These are phyloP conservation scores for Xylaria arbuscula DNA, from an alignment of 2,329 filamentous ascomycete genomes.

Conservation along the genomic window DNA sequence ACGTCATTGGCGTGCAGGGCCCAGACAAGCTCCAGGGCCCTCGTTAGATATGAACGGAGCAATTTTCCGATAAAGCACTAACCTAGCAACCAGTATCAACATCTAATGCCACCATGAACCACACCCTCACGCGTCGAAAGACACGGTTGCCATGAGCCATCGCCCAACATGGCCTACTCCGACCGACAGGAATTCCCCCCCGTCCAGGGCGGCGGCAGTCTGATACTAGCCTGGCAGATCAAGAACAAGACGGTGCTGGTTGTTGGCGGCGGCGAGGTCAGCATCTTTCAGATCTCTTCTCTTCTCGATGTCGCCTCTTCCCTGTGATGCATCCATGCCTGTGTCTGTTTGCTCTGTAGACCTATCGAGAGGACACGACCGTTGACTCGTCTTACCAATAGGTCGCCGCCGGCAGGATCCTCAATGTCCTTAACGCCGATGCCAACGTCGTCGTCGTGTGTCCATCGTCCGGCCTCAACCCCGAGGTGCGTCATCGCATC, in stretches of 20 bases:
- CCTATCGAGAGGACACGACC: slow-evolving; percentile 30
- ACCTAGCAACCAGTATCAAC: slow-evolving; percentile 15
- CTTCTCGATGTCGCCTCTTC: not conserved
- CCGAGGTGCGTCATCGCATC: slow-evolving; percentile 87
- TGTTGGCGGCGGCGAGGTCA: slow-evolving; percentile 92
- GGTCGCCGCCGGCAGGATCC: slow-evolving; percentile 95
- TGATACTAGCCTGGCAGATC: slow-evolving; percentile 97
- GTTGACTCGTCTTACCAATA: slow-evolving; percentile 58
- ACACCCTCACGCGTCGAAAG: slow-evolving; percentile 8
- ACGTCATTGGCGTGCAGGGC: slow-evolving; percentile 37
- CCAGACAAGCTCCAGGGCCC: not conserved
- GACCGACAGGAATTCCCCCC: slow-evolving; percentile 70
- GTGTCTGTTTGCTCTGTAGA: not conserved
- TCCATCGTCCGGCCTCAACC: slow-evolving; percentile 82
- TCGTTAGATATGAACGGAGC: slow-evolving; percentile 11
- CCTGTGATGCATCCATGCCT: not conserved
- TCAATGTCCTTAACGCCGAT: slow-evolving; percentile 91
- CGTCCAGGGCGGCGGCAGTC: slow-evolving; percentile 88
- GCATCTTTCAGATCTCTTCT: slow-evolving; percentile 45
- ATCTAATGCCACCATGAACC: slow-evolving; percentile 25
- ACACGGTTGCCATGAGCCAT: slow-evolving; percentile 25
- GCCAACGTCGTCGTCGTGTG: slow-evolving; percentile 88
- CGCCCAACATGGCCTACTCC: slow-evolving; percentile 29
- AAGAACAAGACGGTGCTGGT: slow-evolving; percentile 90
- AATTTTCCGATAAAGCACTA: slow-evolving; percentile 19